Conservation (phyloP, 305 asterid species). For the Fraxinus platypoda region DNA sequence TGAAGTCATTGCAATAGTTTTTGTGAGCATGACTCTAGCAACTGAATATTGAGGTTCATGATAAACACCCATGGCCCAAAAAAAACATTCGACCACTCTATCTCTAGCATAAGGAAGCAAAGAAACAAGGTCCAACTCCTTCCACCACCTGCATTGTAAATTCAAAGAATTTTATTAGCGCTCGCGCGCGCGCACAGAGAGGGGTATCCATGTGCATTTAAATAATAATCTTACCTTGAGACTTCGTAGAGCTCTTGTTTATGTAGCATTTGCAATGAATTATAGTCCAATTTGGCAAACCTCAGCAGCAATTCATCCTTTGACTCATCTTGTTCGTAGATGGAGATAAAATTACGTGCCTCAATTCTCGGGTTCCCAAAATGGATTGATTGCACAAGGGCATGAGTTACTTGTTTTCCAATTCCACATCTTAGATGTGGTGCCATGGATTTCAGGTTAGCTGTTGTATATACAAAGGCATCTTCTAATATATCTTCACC, state of each 20-base stretch:
- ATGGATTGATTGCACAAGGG: neutral
- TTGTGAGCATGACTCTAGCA: neutral
- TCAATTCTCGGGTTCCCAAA: neutral
- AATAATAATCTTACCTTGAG: neutral
- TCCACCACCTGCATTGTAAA: neutral
- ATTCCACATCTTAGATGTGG: neutral
- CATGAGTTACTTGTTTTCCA: neutral
- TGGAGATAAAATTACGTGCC: neutral
- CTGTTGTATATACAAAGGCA: constrained; percentile 20
- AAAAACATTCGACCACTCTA: neutral
- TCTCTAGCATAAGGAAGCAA: neutral
- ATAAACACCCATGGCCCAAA: neutral
- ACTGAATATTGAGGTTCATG: neutral
- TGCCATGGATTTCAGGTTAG: constrained; percentile 19
- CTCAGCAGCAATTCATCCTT: neutral
- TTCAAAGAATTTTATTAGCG: too few relatives aligned
- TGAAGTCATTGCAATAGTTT: neutral
- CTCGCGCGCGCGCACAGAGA: too few relatives aligned
- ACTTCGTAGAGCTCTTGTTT: constrained; percentile 17
- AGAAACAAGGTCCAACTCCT: neutral
- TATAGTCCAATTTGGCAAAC: constrained; percentile 40
- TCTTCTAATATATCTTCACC: constrained; percentile 31
- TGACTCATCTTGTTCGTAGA: neutral
- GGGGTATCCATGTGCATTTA: neutral
- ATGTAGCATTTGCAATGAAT: constrained; percentile 32